A percentile compares a stretch with the other conserved stretches of the same genome.
These are phyloP conservation scores for Wallemia hederae DNA, from an alignment of 1,284 basidiomycete genomes.

Conservation along the genomic window DNA sequence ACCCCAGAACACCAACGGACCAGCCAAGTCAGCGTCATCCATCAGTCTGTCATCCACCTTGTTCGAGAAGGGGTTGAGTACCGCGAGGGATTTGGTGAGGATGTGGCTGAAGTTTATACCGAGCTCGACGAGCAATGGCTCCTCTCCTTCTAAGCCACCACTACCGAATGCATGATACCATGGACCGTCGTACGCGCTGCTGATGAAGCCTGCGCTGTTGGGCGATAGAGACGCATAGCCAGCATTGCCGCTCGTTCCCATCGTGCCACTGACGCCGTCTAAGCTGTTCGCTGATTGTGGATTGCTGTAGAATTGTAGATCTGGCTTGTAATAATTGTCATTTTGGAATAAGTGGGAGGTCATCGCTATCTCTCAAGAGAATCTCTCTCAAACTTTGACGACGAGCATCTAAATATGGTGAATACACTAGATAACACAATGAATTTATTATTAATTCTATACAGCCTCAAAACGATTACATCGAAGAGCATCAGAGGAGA, in stretches of 20 bases:
- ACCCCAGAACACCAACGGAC: conserved; percentile 77
- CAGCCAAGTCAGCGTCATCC: conserved; percentile 96
- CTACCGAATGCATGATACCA: not conserved
- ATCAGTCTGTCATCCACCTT: conserved; percentile 78
- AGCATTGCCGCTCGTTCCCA: not conserved
- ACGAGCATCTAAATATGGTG: not conserved
- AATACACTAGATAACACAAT: not conserved
- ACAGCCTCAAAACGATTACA: conserved; percentile 47
- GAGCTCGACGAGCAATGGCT: conserved; percentile 32
- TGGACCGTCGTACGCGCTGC: not conserved
- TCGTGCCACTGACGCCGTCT: not conserved
- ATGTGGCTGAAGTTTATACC: conserved; percentile 96
- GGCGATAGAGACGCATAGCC: not conserved
- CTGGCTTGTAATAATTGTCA: not conserved
- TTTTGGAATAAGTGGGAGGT: not conserved
- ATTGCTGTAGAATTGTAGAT: not conserved
- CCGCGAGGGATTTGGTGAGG: conserved; percentile 70
- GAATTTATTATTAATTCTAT: not conserved
- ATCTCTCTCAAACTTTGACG: not conserved
- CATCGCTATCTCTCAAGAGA: not conserved
- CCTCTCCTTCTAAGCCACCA: not conserved
- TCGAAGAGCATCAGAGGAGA: conserved; percentile 35
- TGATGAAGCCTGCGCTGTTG: not conserved
- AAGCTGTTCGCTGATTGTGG: not conserved
- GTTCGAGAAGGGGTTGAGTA: conserved; percentile 58